These are phyloP conservation scores for Xylariaceae sp. DNA, from an alignment of 2,329 filamentous ascomycete species.

Conservation along the genomic window DNA sequence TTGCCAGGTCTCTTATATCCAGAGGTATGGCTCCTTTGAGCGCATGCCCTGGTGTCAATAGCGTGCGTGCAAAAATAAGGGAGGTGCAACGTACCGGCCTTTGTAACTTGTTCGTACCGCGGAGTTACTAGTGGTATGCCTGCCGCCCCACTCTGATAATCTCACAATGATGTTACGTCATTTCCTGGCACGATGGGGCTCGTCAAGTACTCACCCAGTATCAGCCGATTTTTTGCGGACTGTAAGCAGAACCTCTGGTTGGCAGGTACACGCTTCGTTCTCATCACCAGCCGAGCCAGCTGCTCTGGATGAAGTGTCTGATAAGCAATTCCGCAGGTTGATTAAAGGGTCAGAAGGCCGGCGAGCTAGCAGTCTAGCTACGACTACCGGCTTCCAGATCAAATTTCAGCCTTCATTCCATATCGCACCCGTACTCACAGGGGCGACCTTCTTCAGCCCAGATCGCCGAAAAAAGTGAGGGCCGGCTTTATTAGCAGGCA, in stretches of 20 bases:
- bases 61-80: background rate
- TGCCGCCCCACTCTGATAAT: conserved; percentile 10
- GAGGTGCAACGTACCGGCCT: background rate
- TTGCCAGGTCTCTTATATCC: no score
- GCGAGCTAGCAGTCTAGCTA: background rate
- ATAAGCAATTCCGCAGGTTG: background rate
- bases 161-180: conserved; percentile 30
- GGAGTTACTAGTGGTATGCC: background rate
- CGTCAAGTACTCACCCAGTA: conserved; percentile 26
- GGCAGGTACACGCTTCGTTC: background rate
- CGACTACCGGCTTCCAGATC: background rate
- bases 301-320: background rate
- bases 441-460: no score
- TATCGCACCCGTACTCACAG: no score
- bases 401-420: background rate
- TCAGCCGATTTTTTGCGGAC: background rate
- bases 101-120: background rate
- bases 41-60: background rate
- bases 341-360: background rate
- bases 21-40: background rate
- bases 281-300: background rate
- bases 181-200: conserved; percentile 19
- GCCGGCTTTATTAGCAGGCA: no score
- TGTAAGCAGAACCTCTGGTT: conserved; percentile 1
- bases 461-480: background rate